Evolutionary conservation across 2,329 filamentous ascomycete genomes (phyloP).

Genomic region (Trichoderma koningii): DNA sequence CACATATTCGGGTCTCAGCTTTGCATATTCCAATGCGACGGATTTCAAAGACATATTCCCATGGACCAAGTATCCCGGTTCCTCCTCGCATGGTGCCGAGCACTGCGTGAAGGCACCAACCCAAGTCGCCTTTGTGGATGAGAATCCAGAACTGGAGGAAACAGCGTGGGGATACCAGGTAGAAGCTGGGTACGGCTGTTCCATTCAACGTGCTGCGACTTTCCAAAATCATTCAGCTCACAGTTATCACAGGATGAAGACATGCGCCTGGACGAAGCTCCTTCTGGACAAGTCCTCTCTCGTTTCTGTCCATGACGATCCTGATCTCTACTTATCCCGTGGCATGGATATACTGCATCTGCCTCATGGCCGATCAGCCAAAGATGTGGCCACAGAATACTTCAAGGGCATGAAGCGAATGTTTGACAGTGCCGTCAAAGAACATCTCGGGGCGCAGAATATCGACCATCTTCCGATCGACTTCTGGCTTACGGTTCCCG

Average conservation of each 20-base stretch:
- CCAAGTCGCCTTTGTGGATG: conserved; percentile 27
- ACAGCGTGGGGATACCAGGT: conserved; percentile 29
- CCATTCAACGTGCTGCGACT: too few species aligned
- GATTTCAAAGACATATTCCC: conserved; percentile 30
- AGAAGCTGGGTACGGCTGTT: conserved; percentile 15
- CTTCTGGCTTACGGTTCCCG: not conserved
- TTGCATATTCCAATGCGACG: conserved; percentile 28
- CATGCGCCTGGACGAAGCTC: conserved; percentile 29
- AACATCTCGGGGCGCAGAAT: not conserved
- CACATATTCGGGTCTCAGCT: conserved; percentile 31
- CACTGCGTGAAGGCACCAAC: conserved; percentile 31
- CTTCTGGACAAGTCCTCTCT: conserved; percentile 27
- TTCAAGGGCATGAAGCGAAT: conserved; percentile 26
- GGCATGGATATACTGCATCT: conserved; percentile 26
- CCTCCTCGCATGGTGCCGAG: conserved; percentile 26
- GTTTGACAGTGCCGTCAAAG: conserved; percentile 19
- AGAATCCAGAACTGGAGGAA: conserved; percentile 27
- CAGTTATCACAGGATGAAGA: conserved; percentile 11
- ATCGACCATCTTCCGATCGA: not conserved
- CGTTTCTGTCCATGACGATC: conserved; percentile 19
- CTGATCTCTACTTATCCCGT: not conserved
- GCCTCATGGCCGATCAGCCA: conserved; percentile 21
- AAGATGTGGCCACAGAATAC: conserved; percentile 26
- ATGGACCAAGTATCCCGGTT: conserved; percentile 31
- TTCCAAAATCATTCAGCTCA: too few species aligned